Evolutionary conservation across 2,329 filamentous ascomycete genomes (phyloP), one percentile per base, ranked within the genome.

Genomic region (Penicillium sp.): DNA sequence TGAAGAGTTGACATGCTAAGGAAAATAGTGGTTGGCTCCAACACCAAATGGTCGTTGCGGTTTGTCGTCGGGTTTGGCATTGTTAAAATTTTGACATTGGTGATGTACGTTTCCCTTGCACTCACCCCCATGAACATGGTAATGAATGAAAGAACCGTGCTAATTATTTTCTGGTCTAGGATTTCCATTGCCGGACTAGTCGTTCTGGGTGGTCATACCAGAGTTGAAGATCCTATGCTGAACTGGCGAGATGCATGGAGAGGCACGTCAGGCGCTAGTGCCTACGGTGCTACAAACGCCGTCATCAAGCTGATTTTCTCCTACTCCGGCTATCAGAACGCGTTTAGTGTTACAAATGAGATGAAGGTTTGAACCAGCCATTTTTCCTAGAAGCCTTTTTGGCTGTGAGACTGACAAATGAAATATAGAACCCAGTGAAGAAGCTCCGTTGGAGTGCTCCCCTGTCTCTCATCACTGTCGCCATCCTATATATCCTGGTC

Each of bases 321-420:
- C 0, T 88, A 86, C 61, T 71, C 76, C 0, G 86, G 86, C 1
- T 88, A 82, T 61, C 75, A 79, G 11, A 88, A 88, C 63, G 83
- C 85, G 0, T 88, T 88, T 73, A 86, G 86, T 62, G 79, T 88
- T 3, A 83, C 85, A 59, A 87, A 87, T 55, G 86, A 88, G 71
- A 82, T 87, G 64, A 82, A 82, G 70, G 79, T 80, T 45, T 61
- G 38, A 33, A 3, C 2, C 26, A 6, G 19, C 7, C 4, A 8
- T 35, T 10, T 35, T 11, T 4, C 38, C 5, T 1, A 22, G 6
- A 26, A 25, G 7, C 19, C 62, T 0, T 10, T 3, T 11, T 0
- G 7, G 3, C 25, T 2, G 0, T 16, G 1, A 16, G 7, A 2
- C 4, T 19, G 2, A 25, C 16, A 40, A 37, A 38, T 4, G 16